Conservation (phyloP, 1,139 yeast species). For the Candida sp. region DNA sequence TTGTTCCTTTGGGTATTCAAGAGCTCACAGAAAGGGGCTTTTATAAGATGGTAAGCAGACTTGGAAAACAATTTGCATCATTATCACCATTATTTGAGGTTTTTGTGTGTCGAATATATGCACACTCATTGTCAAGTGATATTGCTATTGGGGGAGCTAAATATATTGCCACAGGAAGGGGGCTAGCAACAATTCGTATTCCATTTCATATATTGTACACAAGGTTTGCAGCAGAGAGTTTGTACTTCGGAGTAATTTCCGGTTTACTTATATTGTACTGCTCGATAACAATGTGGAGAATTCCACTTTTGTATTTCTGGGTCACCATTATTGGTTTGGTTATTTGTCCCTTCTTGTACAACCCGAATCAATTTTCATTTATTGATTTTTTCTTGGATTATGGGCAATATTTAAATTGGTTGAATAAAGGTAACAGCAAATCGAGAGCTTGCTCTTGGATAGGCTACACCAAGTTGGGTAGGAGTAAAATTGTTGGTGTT, state of each 20-base stretch:
- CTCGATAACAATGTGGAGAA: slow-evolving; percentile 46
- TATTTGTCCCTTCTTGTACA: slow-evolving; percentile 48
- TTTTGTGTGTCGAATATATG: slow-evolving; percentile 49
- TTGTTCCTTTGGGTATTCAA: slow-evolving; percentile 48
- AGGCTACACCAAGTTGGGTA: slow-evolving; percentile 29
- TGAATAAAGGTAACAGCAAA: slow-evolving; percentile 39
- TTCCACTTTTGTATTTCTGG: slow-evolving; percentile 48
- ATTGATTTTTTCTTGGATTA: slow-evolving; percentile 51
- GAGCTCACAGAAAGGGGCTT: slow-evolving; percentile 51
- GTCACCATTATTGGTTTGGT: slow-evolving; percentile 41
- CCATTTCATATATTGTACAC: slow-evolving; percentile 43
- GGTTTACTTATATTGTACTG: slow-evolving; percentile 39
- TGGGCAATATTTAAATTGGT: slow-evolving; percentile 38
- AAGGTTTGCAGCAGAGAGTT: slow-evolving; percentile 44
- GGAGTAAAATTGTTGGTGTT: slow-evolving; percentile 44
- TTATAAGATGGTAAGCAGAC: slow-evolving; percentile 39
- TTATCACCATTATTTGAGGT: slow-evolving; percentile 53
- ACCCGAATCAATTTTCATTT: slow-evolving; percentile 50
- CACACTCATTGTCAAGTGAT: slow-evolving; percentile 46
- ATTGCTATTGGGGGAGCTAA: slow-evolving; percentile 51
- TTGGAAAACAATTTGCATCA: slow-evolving; percentile 46
- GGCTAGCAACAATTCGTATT: slow-evolving; percentile 48
- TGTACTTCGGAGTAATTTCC: slow-evolving; percentile 39
- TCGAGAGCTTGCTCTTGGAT: slow-evolving; percentile 37
- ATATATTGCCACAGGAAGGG: slow-evolving; percentile 55